Evolutionary conservation across 139 green algal species (phyloP), one percentile per base, ranked within the genome.

Genomic region (Nannochloris sp.): DNA sequence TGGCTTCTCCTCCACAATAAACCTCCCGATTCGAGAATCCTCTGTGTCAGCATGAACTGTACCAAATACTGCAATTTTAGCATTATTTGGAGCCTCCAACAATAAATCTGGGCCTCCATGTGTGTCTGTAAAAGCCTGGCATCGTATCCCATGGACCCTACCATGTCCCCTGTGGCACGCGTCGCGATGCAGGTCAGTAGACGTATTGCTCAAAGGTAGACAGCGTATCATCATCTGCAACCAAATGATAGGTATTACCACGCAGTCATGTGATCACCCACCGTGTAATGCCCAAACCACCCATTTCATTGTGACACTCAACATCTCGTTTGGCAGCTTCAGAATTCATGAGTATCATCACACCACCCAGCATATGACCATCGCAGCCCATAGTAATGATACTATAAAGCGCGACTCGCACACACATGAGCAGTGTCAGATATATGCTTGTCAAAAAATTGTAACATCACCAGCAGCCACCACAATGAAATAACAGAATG

Each of bases 381-480:
- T 53, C 46, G 18, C 18, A 53, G n/a, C 34, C 34, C 34, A 40
- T 40, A 40, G 8, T 40, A 40, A 40, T 40, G 2, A 9, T 40
- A 40, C 34, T 40, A 40, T 40, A 40, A 9, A 40, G 34, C 34
- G 34, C 34, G 34, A 21, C n/a, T 21, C 16, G 46, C 46, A 21
- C 16, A 58, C 14, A 25, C 7, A 31, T 12, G n/a, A 58, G 25
- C n/a, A 31, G 40, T 58, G n/a, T 53, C 50, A 37, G 73, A 64
- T 74, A 80, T 78, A 80, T 80, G 69, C 69, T 80, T 78, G 73
- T 78, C 69, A 68, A 43, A 50, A 36, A 46, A 21, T 72, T 69
- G 44, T 48, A 50, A n/a, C 75, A 63, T 36, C 63, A 40, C 48
- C 29, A 34, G 34, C 21, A 40, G 24, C 23, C 16, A 62, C 10